Conservation (phyloP, 1,284 basidiomycete genomes). For the Cutaneotrichosporon sp. region DNA sequence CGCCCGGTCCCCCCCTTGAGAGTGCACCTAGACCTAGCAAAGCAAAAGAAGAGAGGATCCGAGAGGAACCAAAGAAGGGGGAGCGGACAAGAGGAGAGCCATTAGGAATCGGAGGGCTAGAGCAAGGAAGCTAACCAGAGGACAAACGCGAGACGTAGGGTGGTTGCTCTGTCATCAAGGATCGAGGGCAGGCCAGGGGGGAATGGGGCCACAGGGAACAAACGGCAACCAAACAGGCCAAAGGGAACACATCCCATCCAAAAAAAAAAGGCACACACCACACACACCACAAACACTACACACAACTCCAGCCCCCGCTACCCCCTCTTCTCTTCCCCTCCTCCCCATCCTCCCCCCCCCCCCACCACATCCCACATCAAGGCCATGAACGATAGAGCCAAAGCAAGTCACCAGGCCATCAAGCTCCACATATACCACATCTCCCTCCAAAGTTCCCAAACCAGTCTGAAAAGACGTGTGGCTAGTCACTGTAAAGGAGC, state of each 20-base stretch:
- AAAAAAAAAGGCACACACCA: not conserved
- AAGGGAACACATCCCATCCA: not conserved
- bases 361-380: no score
- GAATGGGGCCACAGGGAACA: no score
- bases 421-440: no score
- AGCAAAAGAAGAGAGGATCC: not conserved
- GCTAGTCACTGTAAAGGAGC: no score
- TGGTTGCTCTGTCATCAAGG: constrained; percentile 3
- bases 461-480: no score
- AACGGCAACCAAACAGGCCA: not conserved
- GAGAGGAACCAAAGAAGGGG: not conserved
- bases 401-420: no score
- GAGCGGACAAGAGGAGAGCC: not conserved
- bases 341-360: no score
- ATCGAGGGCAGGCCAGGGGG: not conserved
- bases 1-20: not conserved
- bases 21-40: not conserved
- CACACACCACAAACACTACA: no score
- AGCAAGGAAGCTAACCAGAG: not conserved
- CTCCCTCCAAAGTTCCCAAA: no score
- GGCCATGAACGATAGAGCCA: no score
- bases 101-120: not conserved
- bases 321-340: not conserved
- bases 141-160: not conserved
- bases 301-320: not conserved